These are phyloP conservation scores for Didymella pomorum DNA, from an alignment of 2,329 filamentous ascomycete species.

Conservation along the genomic window DNA sequence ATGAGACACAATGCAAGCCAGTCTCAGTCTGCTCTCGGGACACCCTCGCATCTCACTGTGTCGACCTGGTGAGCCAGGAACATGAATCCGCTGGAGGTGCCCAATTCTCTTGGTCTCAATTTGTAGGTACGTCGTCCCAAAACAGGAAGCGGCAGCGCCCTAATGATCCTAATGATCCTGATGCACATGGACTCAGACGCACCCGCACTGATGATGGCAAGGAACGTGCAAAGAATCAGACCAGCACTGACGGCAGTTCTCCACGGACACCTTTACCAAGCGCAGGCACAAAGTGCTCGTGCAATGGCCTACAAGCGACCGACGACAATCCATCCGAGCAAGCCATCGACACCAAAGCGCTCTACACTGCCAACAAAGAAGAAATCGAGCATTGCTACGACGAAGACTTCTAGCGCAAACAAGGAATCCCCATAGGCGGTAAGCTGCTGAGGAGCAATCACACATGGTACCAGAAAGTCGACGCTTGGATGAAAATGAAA, in stretches of 20 bases:
- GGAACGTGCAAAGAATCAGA: not conserved
- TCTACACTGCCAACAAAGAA: not conserved
- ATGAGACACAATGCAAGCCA: not conserved
- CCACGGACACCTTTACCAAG: not conserved
- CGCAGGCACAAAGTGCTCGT: conserved; percentile 1
- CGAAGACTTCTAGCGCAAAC: not conserved
- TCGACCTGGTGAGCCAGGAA: not conserved
- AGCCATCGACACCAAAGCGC: not conserved
- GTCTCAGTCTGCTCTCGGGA: not conserved
- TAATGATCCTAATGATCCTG: not conserved
- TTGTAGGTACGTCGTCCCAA: not conserved
- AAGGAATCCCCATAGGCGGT: not conserved
- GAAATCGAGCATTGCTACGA: conserved; percentile 14
- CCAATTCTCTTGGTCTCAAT: not conserved
- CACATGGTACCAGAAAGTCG: conserved; percentile 1
- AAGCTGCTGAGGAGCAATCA: not conserved
- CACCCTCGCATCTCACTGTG: not conserved
- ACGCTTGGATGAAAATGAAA: not conserved
- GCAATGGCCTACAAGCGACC: not conserved
- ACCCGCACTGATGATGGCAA: not conserved
- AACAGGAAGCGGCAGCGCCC: not conserved
- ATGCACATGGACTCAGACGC: not conserved
- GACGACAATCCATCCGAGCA: not conserved
- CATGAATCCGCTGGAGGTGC: no score
- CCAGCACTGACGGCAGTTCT: not conserved